Evolutionary conservation across 768 basidiomycete species (phyloP).

Genomic region (Candolleomyces efflorescens): DNA sequence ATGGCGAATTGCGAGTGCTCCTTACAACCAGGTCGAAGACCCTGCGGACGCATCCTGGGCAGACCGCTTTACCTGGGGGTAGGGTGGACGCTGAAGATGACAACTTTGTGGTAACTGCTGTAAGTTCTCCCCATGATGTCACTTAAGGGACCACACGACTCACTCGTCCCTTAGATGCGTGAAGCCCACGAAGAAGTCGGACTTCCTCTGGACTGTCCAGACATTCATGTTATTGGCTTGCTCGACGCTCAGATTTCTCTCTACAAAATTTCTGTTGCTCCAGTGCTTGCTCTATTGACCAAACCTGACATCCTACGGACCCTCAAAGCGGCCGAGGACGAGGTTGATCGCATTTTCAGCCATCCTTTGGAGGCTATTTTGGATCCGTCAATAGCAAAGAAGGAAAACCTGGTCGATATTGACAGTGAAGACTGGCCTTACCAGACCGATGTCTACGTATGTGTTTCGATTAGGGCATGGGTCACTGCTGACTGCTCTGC

Average conservation of each 20-base stretch:
- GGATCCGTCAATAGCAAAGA: constrained; percentile 48
- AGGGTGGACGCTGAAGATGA: constrained; percentile 64
- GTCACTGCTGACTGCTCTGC: not conserved
- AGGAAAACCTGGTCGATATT: constrained; percentile 45
- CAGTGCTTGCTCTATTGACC: constrained; percentile 70
- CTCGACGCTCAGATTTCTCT: constrained; percentile 67
- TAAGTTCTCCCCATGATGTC: constrained; percentile 33
- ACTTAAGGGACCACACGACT: not conserved
- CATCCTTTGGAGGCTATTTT: constrained; percentile 74
- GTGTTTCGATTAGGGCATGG: constrained; percentile 19
- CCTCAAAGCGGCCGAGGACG: constrained; percentile 54
- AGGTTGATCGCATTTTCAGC: constrained; percentile 78
- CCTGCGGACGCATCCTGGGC: constrained; percentile 71
- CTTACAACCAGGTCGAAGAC: constrained; percentile 82
- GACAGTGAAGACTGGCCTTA: constrained; percentile 81
- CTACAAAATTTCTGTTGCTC: constrained; percentile 69
- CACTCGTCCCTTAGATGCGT: constrained; percentile 47
- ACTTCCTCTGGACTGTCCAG: constrained; percentile 52
- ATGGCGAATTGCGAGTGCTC: constrained; percentile 64
- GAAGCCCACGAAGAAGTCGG: constrained; percentile 87
- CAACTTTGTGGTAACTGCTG: constrained; percentile 68
- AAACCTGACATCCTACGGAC: constrained; percentile 44
- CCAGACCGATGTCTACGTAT: constrained; percentile 65
- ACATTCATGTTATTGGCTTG: constrained; percentile 55
- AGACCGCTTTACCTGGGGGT: constrained; percentile 82